Evolutionary conservation across 805 yeast species (phyloP), one percentile per base, ranked within the genome.

Genomic region (Martiniozyma abietophila): DNA sequence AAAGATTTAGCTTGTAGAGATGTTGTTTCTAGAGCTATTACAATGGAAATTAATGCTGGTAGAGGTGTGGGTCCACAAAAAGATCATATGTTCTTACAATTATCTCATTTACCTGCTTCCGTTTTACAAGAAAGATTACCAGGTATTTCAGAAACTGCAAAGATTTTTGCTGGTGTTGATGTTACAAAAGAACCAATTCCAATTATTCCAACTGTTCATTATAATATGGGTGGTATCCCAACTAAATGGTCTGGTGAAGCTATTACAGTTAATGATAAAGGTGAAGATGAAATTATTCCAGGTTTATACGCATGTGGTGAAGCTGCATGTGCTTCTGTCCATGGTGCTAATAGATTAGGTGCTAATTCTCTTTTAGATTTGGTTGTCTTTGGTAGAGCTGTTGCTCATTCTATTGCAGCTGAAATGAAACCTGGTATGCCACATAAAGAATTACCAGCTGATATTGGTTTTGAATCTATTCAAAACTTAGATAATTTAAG

Each of bases 151-250:
- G 96, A 89, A 69, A 89, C 98, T 40, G 97, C 98, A 29, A 80
- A 86, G 47, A 89, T 89, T 62, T 89, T 89, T 56, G 97, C 98
- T 31, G 98, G 98, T 72, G 98, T 89, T 46, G 98, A 89, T 64
- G 97, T 89, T 47, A 92, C 98, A 40, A 92, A 92, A 70, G 96
- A 89, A 68, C 98, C 98, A 56, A 92, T 92, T 60, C 98, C 97
- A 51, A 88, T 89, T 51, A 65, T 92, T 50, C 98, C 98, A 51
- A 89, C 98, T 47, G 98, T 92, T 42, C 98, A 89, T 67, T 89
- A 92, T 72, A 89, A 89, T 67, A 89, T 89, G 98, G 98, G 98
- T 64, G 97, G 97, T 77, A 84, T 89, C 48, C 98, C 98, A 62
- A 92, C 98, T 48, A 84, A 80, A 62, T 92, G 85, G 81, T 82